Percentiles rank a stretch among this genome's conserved stretches.
Conservation (phyloP, 257 asterid genomes). For the Fraxinus anomala region DNA sequence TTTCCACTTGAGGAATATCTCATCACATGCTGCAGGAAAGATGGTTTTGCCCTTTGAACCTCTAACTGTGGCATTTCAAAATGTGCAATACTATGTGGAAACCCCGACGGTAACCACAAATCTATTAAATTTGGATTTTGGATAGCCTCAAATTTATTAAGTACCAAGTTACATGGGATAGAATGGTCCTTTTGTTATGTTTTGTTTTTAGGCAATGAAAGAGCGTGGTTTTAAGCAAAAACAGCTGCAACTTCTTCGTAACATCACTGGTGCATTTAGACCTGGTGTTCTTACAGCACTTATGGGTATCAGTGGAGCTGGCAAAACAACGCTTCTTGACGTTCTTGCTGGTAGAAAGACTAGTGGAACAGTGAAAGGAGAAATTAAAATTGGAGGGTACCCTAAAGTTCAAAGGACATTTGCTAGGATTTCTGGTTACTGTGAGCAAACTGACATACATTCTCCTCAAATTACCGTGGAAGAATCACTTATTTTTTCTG, state of each 20-base stretch:
- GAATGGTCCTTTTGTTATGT: background rate
- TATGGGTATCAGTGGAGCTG: conserved; percentile 31
- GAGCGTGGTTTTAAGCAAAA: conserved; percentile 22
- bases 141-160: background rate
- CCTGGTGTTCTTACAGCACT: conserved; percentile 30
- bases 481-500: conserved; percentile 3
- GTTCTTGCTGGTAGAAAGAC: conserved; percentile 26
- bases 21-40: conserved; percentile 31
- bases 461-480: background rate
- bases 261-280: conserved; percentile 25
- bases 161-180: background rate
- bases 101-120: conserved; percentile 41
- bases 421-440: conserved; percentile 27
- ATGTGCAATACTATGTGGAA: conserved; percentile 57
- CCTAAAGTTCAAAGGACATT: conserved; percentile 26
- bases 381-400: conserved; percentile 25
- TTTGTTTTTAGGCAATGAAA: conserved; percentile 22
- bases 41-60: conserved; percentile 54
- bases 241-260: conserved; percentile 22
- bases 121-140: background rate
- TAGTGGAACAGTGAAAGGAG: conserved; percentile 24
- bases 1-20: background rate
- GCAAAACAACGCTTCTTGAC: conserved; percentile 30
- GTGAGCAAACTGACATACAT: conserved; percentile 22
- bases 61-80: conserved; percentile 45